A percentile compares a stretch with the other conserved stretches of the same genome.
These are phyloP conservation scores for Tricholoma sp. DNA, from an alignment of 768 basidiomycete species.

Conservation along the genomic window DNA sequence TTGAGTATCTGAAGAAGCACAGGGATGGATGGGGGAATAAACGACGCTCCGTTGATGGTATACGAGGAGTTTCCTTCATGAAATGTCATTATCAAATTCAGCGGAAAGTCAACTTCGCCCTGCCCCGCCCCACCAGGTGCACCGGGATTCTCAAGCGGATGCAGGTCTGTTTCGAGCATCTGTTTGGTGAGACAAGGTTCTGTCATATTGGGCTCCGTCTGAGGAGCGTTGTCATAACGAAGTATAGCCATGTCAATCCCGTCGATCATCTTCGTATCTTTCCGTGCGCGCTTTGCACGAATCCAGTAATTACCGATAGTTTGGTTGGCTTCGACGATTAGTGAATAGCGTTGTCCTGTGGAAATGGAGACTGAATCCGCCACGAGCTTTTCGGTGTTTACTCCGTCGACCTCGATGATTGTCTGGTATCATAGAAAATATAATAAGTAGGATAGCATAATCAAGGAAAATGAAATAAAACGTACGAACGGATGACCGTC, in stretches of 20 bases:
- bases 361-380: conserved; percentile 30
- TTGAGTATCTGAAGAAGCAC: conserved; percentile 52
- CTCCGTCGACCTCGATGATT: conserved; percentile 49
- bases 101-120: conserved; percentile 19
- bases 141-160: conserved; percentile 7
- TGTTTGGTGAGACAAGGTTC: conserved; percentile 15
- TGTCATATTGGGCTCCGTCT: conserved; percentile 25
- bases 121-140: conserved; percentile 10
- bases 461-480: not conserved
- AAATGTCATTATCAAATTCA: conserved; percentile 17
- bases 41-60: conserved; percentile 27
- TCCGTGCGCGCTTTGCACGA: conserved; percentile 20
- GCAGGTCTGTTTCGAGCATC: conserved; percentile 23
- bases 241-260: conserved; percentile 54
- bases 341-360: conserved; percentile 22
- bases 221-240: conserved; percentile 27
- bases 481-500: conserved; percentile 29
- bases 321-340: conserved; percentile 40
- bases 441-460: conserved; percentile 5
- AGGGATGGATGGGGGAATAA: conserved; percentile 37
- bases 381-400: conserved; percentile 32
- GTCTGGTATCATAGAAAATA: conserved; percentile 19
- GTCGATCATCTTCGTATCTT: conserved; percentile 18
- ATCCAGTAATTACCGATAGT: conserved; percentile 48
- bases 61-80: conserved; percentile 10